Evolutionary conservation across 129 eudicot genomes (phyloP), one percentile per base, ranked within the genome.

Genomic region (Arctium lappa): DNA sequence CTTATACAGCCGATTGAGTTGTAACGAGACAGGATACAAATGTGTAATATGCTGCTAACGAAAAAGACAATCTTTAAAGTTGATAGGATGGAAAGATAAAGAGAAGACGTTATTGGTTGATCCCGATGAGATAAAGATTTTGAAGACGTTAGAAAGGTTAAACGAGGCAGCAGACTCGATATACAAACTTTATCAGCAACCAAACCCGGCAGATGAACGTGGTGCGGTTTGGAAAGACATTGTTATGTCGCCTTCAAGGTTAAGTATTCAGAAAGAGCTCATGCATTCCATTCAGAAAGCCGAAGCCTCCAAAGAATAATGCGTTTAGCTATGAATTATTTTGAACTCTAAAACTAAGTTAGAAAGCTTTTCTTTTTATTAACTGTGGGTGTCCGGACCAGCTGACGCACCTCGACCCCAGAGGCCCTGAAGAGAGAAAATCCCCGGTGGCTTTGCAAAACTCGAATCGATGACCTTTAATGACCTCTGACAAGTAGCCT

Each of bases 31-130:
- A 60, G 1, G 29, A n/a, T 60, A 60, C 68, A n/a, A 16, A 60
- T 60, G 68, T 73, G 12, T 68, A n/a, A 80, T 71, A 80, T 39
- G 22, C 6, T 60, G 70, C 82, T 84, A 48, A 84, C n/a, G 39
- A 66, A 10, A 44, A 65, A 12, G 18, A 73, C 27, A 4, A 38
- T 74, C 78, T 86, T 31, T 48, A 69, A 81, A 92, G 97, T 70
- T 94, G 85, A 96, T 96, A 91, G 99, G 95, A 83, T 93, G 98
- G 98, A 96, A 96, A 82, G 98, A 91, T 79, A 93, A 89, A 79
- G 99, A 93, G 78, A 96, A 91, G 86, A 96, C 88, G 3, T 75
- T 96, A 76, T 78, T 96, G 78, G 99, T 96, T 12, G 99, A 96
- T 74, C 98, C 94, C 10, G 98, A 96, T 42, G 98, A 96, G 87